Conservation (phyloP, 257 asterid species). For the Ophiorrhiza pumila region DNA sequence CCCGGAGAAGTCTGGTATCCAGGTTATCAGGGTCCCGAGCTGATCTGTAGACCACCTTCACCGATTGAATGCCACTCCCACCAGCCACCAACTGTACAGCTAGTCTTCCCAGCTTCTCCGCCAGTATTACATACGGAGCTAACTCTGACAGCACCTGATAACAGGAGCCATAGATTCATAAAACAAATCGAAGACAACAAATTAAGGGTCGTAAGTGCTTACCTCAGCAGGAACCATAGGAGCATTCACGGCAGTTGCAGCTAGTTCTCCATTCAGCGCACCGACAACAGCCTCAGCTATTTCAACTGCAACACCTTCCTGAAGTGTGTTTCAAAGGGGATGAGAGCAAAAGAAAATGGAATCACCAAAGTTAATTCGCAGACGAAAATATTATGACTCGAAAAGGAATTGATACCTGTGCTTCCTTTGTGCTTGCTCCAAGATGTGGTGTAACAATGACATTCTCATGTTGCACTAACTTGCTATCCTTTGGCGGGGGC, state of each 20-base stretch:
- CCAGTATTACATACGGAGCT: slow-evolving; percentile 79
- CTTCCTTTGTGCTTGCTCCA: slow-evolving; percentile 99
- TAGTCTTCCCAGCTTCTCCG: slow-evolving; percentile 89
- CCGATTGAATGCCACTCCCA: slow-evolving; percentile 82
- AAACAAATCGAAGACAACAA: not conserved
- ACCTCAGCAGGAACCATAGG: slow-evolving; percentile 99
- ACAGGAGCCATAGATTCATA: slow-evolving; percentile 14
- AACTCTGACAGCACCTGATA: slow-evolving; percentile 78
- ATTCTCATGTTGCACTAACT: slow-evolving; percentile 77
- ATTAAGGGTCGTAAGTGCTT: not conserved
- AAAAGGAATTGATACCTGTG: slow-evolving; percentile 56
- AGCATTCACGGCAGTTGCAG: slow-evolving; percentile 98
- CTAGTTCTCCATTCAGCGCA: slow-evolving; percentile 86
- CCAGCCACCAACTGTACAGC: slow-evolving; percentile 90
- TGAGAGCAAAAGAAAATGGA: not conserved
- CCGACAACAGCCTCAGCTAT: slow-evolving; percentile 99
- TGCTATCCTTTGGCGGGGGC: slow-evolving; percentile 83
- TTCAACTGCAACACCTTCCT: slow-evolving; percentile 99
- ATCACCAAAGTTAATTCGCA: not conserved
- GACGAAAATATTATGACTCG: not conserved
- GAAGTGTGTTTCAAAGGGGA: slow-evolving; percentile 10
- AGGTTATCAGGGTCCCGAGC: slow-evolving; percentile 78
- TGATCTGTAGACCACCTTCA: slow-evolving; percentile 75
- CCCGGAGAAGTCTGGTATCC: slow-evolving; percentile 93
- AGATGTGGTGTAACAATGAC: slow-evolving; percentile 98